Evolutionary conservation across 2,329 filamentous ascomycete genomes (phyloP), one percentile per base, ranked within the genome.

Genomic region (Aspergillus niger): DNA sequence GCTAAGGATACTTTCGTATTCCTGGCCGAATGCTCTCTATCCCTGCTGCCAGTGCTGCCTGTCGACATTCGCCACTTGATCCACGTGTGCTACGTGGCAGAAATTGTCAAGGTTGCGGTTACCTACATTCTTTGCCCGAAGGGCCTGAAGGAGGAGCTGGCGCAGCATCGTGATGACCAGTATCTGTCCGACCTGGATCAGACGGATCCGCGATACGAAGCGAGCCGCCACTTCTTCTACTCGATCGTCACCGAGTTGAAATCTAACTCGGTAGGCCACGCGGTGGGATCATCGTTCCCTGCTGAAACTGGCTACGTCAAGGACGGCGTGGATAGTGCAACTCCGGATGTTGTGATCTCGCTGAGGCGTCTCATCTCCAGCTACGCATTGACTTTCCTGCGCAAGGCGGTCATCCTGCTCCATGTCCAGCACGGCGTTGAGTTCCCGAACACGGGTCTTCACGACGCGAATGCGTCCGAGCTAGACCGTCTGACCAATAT

Each of bases 401-500:
- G 95, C 61, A 99, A 99, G 79, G 84, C 85, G 7, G 84, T 88
- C 48, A 85, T 99, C 51, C 85, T 98, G 39, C 85, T 98, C 64
- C 89, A 98, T 73, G 89, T 96, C 62, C 90, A 91, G 68, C 92
- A 91, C 71, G 94, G 94, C 17, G 87, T 98, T 54, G 91, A 97
- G 66, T 93, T 98, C 70, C 90, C 90, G 47, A 88, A 84, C 70
- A 85, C 90, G 60, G 80, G 88, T 32, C 84, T 88, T 55, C 80
- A 83, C 4, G 82, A 84, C 48, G 82, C 87, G 0, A 87, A 90
- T 62, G 85, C 86, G 20, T 85, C 91, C 54, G 95, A 99, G 76
- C 84, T 97, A 8, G 87, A 91, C 54, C 90, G 96, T 5, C 84
- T 99, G 2, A 90, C 89, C 0, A 87, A 90, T 66, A 83, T 87